Percentiles rank a stretch among this genome's conserved stretches.
Conservation (phyloP, 331 rosid genomes). For the Rhamnella rubrinervis region DNA sequence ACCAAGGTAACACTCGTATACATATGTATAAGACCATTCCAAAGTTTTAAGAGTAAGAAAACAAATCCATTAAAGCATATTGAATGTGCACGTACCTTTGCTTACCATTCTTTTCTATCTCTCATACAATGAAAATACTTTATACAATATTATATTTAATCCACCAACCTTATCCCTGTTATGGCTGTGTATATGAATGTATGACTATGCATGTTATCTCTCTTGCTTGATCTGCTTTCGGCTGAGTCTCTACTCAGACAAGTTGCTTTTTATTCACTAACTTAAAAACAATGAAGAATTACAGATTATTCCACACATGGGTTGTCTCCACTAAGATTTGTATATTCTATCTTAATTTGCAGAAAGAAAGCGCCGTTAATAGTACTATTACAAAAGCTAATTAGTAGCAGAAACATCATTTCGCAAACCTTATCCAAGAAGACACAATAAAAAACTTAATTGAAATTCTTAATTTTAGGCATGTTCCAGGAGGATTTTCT, state of each 20-base stretch:
- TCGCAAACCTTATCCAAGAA: conserved; percentile 21
- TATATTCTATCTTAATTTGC: conserved; percentile 27
- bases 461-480: background rate
- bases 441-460: conserved; percentile 8
- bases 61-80: conserved; percentile 3
- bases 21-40: background rate
- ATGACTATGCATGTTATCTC: background rate
- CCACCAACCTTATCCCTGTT: conserved; percentile 30
- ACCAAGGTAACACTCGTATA: background rate
- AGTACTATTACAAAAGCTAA: background rate
- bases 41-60: conserved; percentile 2
- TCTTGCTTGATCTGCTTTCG: conserved; percentile 41
- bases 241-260: conserved; percentile 49
- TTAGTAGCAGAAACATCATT: conserved; percentile 5
- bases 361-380: conserved; percentile 17
- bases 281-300: conserved; percentile 17
- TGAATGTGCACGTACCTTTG: background rate
- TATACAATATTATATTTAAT: background rate
- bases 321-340: conserved; percentile 44
- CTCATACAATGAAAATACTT: too few relatives aligned
- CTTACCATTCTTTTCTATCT: conserved; percentile 2
- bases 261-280: conserved; percentile 43
- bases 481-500: conserved; percentile 13
- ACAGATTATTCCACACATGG: conserved; percentile 64
- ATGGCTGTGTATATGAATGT: background rate